phyloP scores from a whole-genome alignment of 768 basidiomycete genomes.

The Kwoniella dejecticola region DNA sequence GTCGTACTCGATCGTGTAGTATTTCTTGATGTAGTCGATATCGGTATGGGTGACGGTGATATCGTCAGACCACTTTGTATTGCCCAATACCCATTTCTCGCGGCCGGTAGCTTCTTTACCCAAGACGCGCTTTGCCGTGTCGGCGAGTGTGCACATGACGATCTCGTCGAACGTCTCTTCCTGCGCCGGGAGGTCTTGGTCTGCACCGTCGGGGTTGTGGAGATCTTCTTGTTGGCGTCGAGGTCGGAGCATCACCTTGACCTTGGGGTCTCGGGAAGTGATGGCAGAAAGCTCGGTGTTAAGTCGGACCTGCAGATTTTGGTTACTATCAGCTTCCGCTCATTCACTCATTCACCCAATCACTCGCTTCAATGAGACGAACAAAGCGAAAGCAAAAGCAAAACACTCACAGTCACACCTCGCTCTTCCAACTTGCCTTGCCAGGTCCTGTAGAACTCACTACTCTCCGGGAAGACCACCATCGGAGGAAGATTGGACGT shows the following conservation, averaged over 20 bases:
- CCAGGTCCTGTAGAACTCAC: slow-evolving; percentile 57
- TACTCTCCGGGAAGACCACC: slow-evolving; percentile 58
- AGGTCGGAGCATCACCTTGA: slow-evolving; percentile 50
- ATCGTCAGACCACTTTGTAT: slow-evolving; percentile 59
- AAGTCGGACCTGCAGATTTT: slow-evolving; percentile 52
- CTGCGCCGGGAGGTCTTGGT: slow-evolving; percentile 53
- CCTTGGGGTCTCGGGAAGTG: slow-evolving; percentile 47
- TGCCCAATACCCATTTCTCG: slow-evolving; percentile 59
- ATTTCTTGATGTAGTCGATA: slow-evolving; percentile 56
- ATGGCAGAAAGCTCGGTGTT: slow-evolving; percentile 55
- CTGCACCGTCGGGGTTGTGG: slow-evolving; percentile 55
- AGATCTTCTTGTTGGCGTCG: slow-evolving; percentile 52
- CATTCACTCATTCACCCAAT: too few species aligned
- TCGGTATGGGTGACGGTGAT: slow-evolving; percentile 61
- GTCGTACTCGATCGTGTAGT: slow-evolving; percentile 55
- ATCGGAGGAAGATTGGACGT: slow-evolving; percentile 57
- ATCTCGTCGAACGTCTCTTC: slow-evolving; percentile 59
- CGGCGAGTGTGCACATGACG: slow-evolving; percentile 59
- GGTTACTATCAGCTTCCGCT: too few species aligned
- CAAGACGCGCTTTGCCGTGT: slow-evolving; percentile 59
- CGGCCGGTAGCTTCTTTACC: slow-evolving; percentile 57
- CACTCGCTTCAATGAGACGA: too few species aligned
- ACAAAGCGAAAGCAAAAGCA: not conserved
- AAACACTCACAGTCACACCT: slow-evolving; percentile 55
- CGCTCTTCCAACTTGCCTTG: slow-evolving; percentile 50